Conservation (phyloP, 768 basidiomycete genomes). For the Termitomyces sp. region DNA sequence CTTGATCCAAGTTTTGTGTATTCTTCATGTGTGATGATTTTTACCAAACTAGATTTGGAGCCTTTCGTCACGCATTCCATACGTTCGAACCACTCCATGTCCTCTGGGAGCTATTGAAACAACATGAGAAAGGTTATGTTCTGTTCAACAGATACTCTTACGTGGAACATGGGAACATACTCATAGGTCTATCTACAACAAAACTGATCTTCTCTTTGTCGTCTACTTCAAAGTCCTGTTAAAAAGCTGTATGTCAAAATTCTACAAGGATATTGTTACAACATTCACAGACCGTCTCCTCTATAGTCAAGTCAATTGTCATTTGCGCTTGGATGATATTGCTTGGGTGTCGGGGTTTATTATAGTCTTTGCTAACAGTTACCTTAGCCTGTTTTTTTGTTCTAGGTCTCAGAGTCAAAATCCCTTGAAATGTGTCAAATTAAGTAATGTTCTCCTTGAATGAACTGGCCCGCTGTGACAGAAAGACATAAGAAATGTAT, state of each 20-base stretch:
- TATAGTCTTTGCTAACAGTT: too few species aligned
- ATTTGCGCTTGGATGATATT: too few species aligned
- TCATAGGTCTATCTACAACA: background rate
- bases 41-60: background rate
- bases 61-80: background rate
- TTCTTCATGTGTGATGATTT: background rate
- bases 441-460: too few species aligned
- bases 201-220: background rate
- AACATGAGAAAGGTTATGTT: background rate
- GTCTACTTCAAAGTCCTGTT: background rate
- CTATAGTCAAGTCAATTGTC: too few species aligned
- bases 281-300: too few species aligned
- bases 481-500: too few species aligned
- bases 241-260: background rate
- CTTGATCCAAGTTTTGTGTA: background rate
- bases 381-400: too few species aligned
- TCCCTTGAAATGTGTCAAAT: too few species aligned
- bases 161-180: background rate
- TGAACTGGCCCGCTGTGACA: too few species aligned
- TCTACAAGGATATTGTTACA: background rate
- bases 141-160: background rate
- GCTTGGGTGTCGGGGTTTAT: too few species aligned
- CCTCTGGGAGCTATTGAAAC: background rate
- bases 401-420: too few species aligned
- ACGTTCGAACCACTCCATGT: background rate